Evolutionary conservation across 2,329 filamentous ascomycete species (phyloP).

Genomic region (Trichoderma aggressivum): DNA sequence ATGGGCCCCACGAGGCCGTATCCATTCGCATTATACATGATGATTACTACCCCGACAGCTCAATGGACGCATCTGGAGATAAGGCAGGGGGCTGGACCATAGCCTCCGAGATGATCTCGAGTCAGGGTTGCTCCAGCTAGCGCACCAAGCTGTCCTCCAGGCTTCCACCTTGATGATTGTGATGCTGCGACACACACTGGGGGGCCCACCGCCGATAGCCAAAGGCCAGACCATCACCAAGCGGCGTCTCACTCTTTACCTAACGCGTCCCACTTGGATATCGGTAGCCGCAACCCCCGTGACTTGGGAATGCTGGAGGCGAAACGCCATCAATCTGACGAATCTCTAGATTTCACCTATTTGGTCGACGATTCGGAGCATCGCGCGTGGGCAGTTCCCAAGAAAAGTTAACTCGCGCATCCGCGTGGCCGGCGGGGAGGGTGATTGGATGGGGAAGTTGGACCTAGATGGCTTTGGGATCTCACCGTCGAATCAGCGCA

Average conservation of each 20-base stretch:
- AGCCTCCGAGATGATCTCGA: background rate
- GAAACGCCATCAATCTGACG: background rate
- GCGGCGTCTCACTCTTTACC: slow-evolving; percentile 10
- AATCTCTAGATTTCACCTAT: background rate
- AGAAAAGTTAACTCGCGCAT: background rate
- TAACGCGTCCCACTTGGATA: background rate
- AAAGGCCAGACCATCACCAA: slow-evolving; percentile 4
- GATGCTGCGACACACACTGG: slow-evolving; percentile 5
- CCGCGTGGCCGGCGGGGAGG: background rate
- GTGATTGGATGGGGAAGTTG: background rate
- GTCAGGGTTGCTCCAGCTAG: slow-evolving; percentile 5
- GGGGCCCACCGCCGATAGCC: slow-evolving; percentile 6
- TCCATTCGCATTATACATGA: slow-evolving; percentile 7
- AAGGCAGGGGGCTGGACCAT: slow-evolving; percentile 11
- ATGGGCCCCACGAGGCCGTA: background rate
- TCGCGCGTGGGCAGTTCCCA: background rate
- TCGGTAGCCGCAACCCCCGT: background rate
- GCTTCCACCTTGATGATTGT: slow-evolving; percentile 6
- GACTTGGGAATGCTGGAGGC: slow-evolving; percentile 1
- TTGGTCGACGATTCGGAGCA: background rate
- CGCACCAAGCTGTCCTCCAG: background rate
- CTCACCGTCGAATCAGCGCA: slow-evolving; percentile 6
- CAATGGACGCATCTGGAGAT: background rate
- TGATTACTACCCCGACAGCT: slow-evolving; percentile 1
- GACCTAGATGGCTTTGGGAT: background rate